These are phyloP conservation scores for Panicum hallii DNA, from an alignment of 202 grass and related monocot species.

Conservation along the genomic window DNA sequence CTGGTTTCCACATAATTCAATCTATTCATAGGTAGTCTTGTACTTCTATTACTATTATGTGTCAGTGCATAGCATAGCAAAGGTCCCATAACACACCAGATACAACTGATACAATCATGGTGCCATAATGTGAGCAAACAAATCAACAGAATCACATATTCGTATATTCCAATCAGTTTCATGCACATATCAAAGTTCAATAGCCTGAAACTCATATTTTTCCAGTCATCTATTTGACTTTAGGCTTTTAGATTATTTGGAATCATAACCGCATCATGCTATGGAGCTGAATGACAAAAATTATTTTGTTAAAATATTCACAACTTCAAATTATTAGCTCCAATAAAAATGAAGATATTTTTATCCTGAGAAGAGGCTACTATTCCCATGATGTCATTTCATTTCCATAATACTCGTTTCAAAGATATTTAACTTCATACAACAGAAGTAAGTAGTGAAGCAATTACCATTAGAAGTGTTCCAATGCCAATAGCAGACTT, in stretches of 20 bases:
- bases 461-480: constrained; percentile 91
- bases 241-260: background rate
- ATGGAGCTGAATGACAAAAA: constrained; percentile 17
- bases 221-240: constrained; percentile 15
- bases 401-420: constrained; percentile 6
- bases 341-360: constrained; percentile 19
- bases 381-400: constrained; percentile 31
- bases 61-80: constrained; percentile 29
- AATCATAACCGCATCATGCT: background rate
- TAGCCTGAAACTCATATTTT: constrained; percentile 11
- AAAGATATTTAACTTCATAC: constrained; percentile 36
- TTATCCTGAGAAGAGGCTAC: constrained; percentile 12
- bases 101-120: constrained; percentile 24
- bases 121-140: constrained; percentile 8
- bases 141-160: background rate
- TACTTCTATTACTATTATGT: constrained; percentile 23
- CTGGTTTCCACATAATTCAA: background rate
- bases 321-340: constrained; percentile 4
- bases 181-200: background rate
- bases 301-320: constrained; percentile 28
- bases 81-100: background rate
- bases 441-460: constrained; percentile 24
- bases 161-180: background rate
- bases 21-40: constrained; percentile 7
- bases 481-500: constrained; percentile 99